Evolutionary conservation across 176 grass and related monocot genomes (phyloP), one percentile per base, ranked within the genome.

Genomic region (Aegilops speltoides): DNA sequence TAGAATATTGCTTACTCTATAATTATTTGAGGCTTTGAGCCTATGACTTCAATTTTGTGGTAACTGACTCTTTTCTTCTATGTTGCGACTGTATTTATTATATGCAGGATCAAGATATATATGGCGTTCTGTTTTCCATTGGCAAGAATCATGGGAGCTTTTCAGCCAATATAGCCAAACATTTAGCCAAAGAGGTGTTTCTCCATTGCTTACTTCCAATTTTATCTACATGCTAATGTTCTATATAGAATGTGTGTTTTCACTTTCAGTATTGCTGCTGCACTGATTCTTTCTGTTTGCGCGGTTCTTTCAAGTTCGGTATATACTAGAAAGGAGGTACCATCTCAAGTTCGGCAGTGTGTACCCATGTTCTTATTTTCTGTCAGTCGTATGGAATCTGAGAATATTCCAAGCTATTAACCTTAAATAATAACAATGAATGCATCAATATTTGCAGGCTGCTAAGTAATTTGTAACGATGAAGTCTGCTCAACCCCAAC

Each of bases 81-180:
- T 83, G 20, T 23, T 79, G 62, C 76, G 60, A 85, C 22, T 70
- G 2, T 90, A 12, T 88, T 81, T 72, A 68, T 93, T 90, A 81
- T 78, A 85, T 91, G 88, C 76, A 98, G 85, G 97, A 98, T 86
- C 89, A 93, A 85, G 97, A 91, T 79, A 85, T 94, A 88, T 96
- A 91, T 45, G 72, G 77, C 81, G 78, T 89, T 87, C 82, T 98
- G 79, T 92, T 91, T 89, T 94, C 79, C 82, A 61, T 98, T 17
- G 92, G 97, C 84, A 93, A 94, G 82, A 94, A 88, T 73, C 94
- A 96, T 85, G 83, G 61, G 56, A 91, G 45, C 15, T 96, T 93
- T 88, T 93, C 92, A 68, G 79, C 84, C 74, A 94, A 88, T 73
- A 86, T 96, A 85, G 91, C 92, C 78, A 94, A 93, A 83, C 82